These are phyloP conservation scores for Clitopilus passeckerianus DNA, from an alignment of 768 basidiomycete genomes.

Conservation along the genomic window DNA sequence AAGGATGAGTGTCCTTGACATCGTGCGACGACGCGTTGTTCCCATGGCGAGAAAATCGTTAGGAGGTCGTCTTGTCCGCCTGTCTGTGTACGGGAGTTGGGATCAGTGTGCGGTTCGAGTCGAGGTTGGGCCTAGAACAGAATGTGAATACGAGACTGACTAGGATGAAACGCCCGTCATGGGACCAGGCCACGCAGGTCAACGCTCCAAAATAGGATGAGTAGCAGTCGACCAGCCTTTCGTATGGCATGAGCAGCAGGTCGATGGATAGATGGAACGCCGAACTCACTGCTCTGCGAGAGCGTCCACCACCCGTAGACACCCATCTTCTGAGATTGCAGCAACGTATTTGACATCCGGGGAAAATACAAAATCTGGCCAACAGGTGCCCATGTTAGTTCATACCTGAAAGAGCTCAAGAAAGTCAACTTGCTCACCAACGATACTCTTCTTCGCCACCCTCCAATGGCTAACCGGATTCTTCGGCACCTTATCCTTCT, in stretches of 20 bases:
- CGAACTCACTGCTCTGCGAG: constrained; percentile 72
- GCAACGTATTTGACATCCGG: constrained; percentile 91
- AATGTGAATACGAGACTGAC: constrained; percentile 31
- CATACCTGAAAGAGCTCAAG: not conserved
- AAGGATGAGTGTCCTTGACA: constrained; percentile 98
- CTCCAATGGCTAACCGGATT: constrained; percentile 94
- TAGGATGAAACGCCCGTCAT: constrained; percentile 90
- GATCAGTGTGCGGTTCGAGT: not conserved
- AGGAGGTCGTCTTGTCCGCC: constrained; percentile 97
- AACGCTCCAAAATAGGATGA: constrained; percentile 93
- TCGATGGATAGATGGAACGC: not conserved
- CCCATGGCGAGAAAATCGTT: constrained; percentile 92
- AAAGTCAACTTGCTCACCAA: constrained; percentile 44
- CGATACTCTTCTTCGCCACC: constrained; percentile 63
- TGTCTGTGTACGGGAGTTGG: constrained; percentile 41
- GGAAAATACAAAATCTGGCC: constrained; percentile 83
- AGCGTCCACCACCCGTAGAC: constrained; percentile 85
- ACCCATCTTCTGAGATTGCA: constrained; percentile 89
- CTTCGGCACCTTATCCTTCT: constrained; percentile 69
- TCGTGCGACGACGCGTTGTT: constrained; percentile 89
- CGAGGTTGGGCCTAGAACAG: not conserved
- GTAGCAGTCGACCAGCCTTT: constrained; percentile 88
- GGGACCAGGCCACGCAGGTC: constrained; percentile 91
- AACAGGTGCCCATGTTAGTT: not conserved
- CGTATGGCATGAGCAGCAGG: not conserved